A percentile compares a stretch with the other conserved stretches of the same genome.
Conservation (phyloP, 805 yeast genomes). For the Metschnikowia henanensis region DNA sequence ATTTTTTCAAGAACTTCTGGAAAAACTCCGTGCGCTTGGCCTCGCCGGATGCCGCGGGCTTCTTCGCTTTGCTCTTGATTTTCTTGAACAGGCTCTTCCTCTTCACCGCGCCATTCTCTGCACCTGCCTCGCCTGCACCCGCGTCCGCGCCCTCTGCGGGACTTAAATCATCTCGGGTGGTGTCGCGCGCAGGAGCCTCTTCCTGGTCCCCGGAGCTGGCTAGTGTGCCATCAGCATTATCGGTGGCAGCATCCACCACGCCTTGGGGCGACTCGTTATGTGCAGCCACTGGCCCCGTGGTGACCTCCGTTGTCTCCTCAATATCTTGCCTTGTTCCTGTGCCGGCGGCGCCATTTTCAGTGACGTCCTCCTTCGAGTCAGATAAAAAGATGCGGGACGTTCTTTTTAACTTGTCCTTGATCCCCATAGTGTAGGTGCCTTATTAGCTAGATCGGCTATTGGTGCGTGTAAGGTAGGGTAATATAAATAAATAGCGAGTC, state of each 20-base stretch:
- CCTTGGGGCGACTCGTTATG: conserved; percentile 1
- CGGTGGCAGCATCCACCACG: conserved; percentile 4
- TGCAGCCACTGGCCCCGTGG: conserved; percentile 2
- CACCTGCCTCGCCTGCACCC: conserved; percentile 6
- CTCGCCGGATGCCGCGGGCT: conserved; percentile 21
- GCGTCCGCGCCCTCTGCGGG: conserved; percentile 5
- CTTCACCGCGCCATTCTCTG: conserved; percentile 9
- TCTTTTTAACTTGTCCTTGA: conserved; percentile 19
- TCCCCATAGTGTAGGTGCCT: conserved; percentile 11
- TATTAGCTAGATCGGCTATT: neutral
- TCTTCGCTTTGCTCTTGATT: conserved; percentile 12
- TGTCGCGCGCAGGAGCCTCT: conserved; percentile 8
- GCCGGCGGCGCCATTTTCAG: conserved; percentile 4
- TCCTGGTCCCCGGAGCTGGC: conserved; percentile 11
- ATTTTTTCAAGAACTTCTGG: conserved; percentile 36
- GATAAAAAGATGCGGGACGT: conserved; percentile 16
- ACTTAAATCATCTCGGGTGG: conserved; percentile 4
- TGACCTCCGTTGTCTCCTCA: neutral
- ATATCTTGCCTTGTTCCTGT: neutral
- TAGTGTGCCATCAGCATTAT: conserved; percentile 11
- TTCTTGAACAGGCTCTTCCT: conserved; percentile 11
- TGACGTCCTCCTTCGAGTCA: conserved; percentile 16
- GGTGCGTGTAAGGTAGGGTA: neutral
- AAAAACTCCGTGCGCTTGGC: conserved; percentile 38
- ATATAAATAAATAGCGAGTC: neutral